These are phyloP conservation scores for Cryptococcus sp. DNA, from an alignment of 1,284 basidiomycete species.

Conservation along the genomic window DNA sequence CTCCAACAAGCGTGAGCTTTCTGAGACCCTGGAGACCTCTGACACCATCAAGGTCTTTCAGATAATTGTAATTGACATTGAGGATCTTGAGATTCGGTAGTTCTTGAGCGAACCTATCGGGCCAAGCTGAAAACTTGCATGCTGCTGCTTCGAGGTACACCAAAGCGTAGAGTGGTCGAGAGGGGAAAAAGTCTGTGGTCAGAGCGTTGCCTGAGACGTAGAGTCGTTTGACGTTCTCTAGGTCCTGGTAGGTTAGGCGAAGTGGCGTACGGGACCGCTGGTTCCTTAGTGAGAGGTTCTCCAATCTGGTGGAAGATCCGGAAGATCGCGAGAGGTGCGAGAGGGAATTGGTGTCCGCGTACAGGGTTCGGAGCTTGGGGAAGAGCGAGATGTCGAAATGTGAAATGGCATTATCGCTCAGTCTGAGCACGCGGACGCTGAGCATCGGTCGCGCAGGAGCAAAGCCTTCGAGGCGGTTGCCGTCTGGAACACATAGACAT, in stretches of 20 bases:
- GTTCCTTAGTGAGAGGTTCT: slow-evolving; percentile 88
- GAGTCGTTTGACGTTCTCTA: slow-evolving; percentile 86
- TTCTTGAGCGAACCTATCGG: slow-evolving; percentile 64
- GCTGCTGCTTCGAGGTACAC: slow-evolving; percentile 90
- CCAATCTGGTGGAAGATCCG: slow-evolving; percentile 63
- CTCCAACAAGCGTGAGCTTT: slow-evolving; percentile 83
- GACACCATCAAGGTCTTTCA: slow-evolving; percentile 68
- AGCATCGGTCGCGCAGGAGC: slow-evolving; percentile 56
- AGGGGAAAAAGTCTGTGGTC: slow-evolving; percentile 56
- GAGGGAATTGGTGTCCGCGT: slow-evolving; percentile 85
- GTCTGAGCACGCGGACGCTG: slow-evolving; percentile 76
- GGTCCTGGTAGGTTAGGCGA: slow-evolving; percentile 63
- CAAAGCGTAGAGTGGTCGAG: slow-evolving; percentile 73
- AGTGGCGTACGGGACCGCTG: slow-evolving; percentile 58
- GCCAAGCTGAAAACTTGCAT: slow-evolving; percentile 78
- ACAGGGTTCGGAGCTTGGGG: slow-evolving; percentile 80
- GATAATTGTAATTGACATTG: slow-evolving; percentile 94
- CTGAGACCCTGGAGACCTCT: slow-evolving; percentile 72
- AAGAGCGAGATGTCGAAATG: slow-evolving; percentile 68
- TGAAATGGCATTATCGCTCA: slow-evolving; percentile 78
- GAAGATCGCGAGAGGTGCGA: slow-evolving; percentile 54
- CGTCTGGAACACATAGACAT: slow-evolving; percentile 58
- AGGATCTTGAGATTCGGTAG: slow-evolving; percentile 87
- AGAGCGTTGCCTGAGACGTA: slow-evolving; percentile 75
- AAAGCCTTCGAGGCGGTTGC: slow-evolving; percentile 59